A percentile compares a stretch with the other conserved stretches of the same genome.
Conservation (phyloP, 2,329 filamentous ascomycete species). For the Aspergillus neoniger region DNA sequence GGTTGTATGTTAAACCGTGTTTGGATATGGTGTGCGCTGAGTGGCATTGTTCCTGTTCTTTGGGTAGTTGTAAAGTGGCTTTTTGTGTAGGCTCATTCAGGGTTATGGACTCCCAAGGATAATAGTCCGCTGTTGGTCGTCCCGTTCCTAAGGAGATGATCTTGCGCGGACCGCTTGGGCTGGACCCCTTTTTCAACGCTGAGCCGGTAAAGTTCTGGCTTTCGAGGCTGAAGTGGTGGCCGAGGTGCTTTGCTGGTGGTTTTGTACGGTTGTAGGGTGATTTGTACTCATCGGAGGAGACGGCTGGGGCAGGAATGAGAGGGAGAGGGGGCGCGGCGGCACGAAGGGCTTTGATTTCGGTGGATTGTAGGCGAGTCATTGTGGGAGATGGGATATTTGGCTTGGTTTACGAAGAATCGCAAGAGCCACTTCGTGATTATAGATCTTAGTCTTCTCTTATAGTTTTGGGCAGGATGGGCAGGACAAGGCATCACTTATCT, state of each 20-base stretch:
- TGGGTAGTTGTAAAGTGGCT: neutral
- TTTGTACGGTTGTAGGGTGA: neutral
- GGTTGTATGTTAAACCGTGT: constrained; percentile 54
- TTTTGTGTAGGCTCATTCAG: neutral
- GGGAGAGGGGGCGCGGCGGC: neutral
- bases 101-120: neutral
- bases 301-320: neutral
- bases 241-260: neutral
- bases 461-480: no score
- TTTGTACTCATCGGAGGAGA: neutral
- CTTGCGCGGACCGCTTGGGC: constrained; percentile 35
- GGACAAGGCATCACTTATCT: no score
- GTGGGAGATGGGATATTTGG: no score
- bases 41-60: neutral
- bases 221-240: neutral
- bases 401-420: no score
- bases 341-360: neutral
- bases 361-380: neutral
- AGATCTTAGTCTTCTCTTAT: no score
- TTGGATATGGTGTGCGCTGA: neutral
- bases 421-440: no score
- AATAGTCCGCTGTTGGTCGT: constrained; percentile 2
- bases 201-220: neutral
- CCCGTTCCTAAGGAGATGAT: neutral
- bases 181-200: neutral